Percentiles rank a stretch among this genome's conserved stretches.
phyloP scores from a whole-genome alignment of 352 stramenopile genomes.

The Phytophthora podocarpi region DNA sequence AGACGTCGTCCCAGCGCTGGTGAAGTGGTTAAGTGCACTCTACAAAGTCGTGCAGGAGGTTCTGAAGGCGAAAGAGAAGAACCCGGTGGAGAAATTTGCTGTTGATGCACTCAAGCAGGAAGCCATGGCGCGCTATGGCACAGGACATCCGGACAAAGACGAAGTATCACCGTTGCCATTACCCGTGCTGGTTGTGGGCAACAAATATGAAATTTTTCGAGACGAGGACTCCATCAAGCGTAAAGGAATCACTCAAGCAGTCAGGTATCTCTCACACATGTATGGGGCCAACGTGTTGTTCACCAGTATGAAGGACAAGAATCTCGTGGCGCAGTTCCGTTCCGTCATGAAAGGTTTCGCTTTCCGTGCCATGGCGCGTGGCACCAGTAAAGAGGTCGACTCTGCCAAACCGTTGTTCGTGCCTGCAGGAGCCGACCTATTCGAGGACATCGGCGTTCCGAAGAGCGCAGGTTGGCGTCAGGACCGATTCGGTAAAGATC shows the following conservation, averaged over 20 bases:
- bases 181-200: constrained; percentile 84
- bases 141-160: constrained; percentile 70
- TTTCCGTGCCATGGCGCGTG: constrained; percentile 53
- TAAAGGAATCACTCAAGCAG: constrained; percentile 82
- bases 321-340: constrained; percentile 70
- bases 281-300: constrained; percentile 89
- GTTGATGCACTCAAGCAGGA: constrained; percentile 59
- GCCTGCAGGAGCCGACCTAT: constrained; percentile 67
- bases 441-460: constrained; percentile 77
- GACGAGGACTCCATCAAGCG: constrained; percentile 87
- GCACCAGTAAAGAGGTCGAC: constrained; percentile 70
- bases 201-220: constrained; percentile 91
- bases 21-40: constrained; percentile 79
- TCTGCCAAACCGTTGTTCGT: constrained; percentile 73
- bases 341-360: constrained; percentile 65
- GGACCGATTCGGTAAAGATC: constrained; percentile 53
- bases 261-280: constrained; percentile 87
- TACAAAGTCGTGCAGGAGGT: constrained; percentile 59
- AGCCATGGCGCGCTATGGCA: constrained; percentile 58
- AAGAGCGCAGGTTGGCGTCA: constrained; percentile 55
- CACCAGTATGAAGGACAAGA: constrained; percentile 89
- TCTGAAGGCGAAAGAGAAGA: constrained; percentile 70
- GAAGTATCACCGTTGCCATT: constrained; percentile 76
- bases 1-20: constrained; percentile 76
- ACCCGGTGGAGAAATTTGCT: constrained; percentile 60